Base-by-base conservation (phyloP, 371 early-diverging fungal genomes). In the Mortierella sp. region DNA sequence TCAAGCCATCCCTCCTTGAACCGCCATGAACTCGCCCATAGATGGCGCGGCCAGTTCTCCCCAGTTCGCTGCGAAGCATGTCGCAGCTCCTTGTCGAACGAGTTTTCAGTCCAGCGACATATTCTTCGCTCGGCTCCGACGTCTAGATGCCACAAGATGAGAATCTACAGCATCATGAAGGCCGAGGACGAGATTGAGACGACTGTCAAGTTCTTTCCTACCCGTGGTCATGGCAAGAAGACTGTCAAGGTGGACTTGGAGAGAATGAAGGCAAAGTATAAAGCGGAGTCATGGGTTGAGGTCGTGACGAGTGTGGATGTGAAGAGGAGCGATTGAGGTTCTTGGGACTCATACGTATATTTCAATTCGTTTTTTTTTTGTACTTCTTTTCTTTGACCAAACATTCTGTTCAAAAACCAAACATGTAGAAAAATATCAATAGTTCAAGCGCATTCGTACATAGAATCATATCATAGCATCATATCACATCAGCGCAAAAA, bases 61-160 rank as follows among this genome's bases (percentile, higher is more conserved):
- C 86, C 86, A 5, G 78, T 85, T 1, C 81, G 81, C 0, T 85
- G 86, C 26, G 86, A 81, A 48, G 81, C 81, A 19, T 85, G 86
- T 57, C 59, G 59, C 11, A 76, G 40, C 37, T 54, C 81, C 1
- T 72, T 86, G 6, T 81, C 82, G 48, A 86, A 86, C 48, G 86
- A 86, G 61, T 86, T 74, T 48, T 81, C 86, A 28, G 86, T 81
- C 28, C 86, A 86, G 54, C 28, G 86, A 19, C 86, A 86, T 51
- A 86, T 86, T 61, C 16, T 28, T 9, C 81, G 86, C 13, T 76
- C 86, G 37, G 14, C 21, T 3, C 31, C 40, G n/a, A 59, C 40
- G 2, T 74, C 82, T 11, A 51, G 55, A 4, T 86, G 86, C 46
- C 54, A 46, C 5, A 24, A 57, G 26, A 79, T 86, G 82, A 70